Base-by-base conservation (phyloP, 352 stramenopile species). In the Phytophthora syringae region DNA sequence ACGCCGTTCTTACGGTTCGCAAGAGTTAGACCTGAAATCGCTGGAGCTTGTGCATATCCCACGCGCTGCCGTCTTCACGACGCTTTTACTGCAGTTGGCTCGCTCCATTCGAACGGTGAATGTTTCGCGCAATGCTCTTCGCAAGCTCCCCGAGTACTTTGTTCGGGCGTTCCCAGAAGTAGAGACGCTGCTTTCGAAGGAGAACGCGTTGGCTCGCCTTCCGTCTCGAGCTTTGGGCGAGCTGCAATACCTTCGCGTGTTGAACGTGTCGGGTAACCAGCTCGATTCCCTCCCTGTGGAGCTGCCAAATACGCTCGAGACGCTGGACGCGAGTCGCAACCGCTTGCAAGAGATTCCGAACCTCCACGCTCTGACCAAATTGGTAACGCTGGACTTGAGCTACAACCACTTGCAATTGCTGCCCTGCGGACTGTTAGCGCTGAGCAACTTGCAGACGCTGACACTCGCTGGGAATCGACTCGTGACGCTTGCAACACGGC, bases 351-450 rank as follows among this genome's bases (percentile, higher is more conserved):
- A 75, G 3, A 32, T 92, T 0, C 52, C 70, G 25, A 83, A 84
- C 24, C 37, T 92, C 5, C 78, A 92, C 47, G 48, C 64, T 13
- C 72, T 92, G 2, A 76, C 70, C 0, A 57, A 59, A 3, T 58
- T 94, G 3, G 52, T 82, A 2, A 73, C 77, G 18, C 50, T 94
- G 2, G 83, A 94, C 18, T 45, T 92, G 27, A 80, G 76, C 21
- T 71, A 89, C 65, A 94, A 94, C 54, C 70, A 86, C 21, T 73
- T 94, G 4, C 53, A 82, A 52, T 50, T 87, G 7, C 61, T 91
- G 3, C 85, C 85, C 0, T 79, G 69, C 7, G 83, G 82, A 3
- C 60, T 94, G 28, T 48, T 72, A 32, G 66, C 61, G 11, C 64
- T 92, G 3, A 60, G 44, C 7, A 76, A 79, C 28, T 60, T 94